Evolutionary conservation across 2,329 filamentous ascomycete genomes (phyloP), one percentile per base, ranked within the genome.

Genomic region (Calonectria ilicicola): DNA sequence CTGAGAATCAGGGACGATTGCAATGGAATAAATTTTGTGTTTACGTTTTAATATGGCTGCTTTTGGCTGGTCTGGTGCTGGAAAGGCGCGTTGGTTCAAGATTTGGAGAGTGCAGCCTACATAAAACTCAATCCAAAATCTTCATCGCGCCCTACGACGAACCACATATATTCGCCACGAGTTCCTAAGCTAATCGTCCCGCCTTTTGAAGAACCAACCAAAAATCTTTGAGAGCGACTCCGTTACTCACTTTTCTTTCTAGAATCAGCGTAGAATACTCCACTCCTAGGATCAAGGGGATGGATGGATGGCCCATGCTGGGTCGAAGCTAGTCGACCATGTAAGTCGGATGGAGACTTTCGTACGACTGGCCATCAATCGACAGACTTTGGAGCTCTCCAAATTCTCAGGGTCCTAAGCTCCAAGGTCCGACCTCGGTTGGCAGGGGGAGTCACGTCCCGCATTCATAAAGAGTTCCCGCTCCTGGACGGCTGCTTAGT

Each of bases 261-360:
- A 49, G 38, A 56, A 67, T 46, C 46, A 62, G 46, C 14, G 51
- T 58, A 23, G 65, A 68, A 65, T 4, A 47, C 47, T 58, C 69
- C 65, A 69, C 65, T 49, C 23, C 69, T 44, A 40, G 69, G 47
- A 72, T 72, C 69, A 53, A 56, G 23, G 14, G 69, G 47, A 72
- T 72, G 65, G 46, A 56, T 19, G 14, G 35, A 15, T 60, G 58
- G 26, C 47, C 69, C 46, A 71, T 68, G 69, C 69, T 38, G 32
- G 64, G 64, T 63, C 35, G 38, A 67, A 56, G 68, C 51, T 65
- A 70, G 63, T 17, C 32, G 23, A 35, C 51, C 63, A 62, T 64
- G 32, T 38, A 42, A 58, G 53, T 58, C 21, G 14, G 53, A 70
- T 67, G 69, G 69, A 67, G 53, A 67, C 64, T 53, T 67, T 51